Evolutionary conservation across 148 eudicot genomes (phyloP).

Genomic region (Drosera capensis): DNA sequence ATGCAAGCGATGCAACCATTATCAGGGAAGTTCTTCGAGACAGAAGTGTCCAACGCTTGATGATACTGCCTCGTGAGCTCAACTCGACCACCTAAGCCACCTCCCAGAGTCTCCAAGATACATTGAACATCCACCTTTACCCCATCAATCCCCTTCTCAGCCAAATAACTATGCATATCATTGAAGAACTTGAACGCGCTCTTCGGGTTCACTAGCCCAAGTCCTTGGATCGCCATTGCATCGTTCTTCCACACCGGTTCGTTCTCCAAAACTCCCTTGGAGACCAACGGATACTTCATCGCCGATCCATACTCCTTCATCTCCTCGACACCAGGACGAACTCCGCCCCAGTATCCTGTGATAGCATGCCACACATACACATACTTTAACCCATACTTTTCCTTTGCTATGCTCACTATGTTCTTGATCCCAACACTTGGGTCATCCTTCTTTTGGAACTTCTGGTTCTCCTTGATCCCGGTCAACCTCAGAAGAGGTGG

Average conservation of each 20-base stretch:
- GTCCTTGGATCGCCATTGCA: conserved; percentile 41
- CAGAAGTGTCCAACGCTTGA: conserved; percentile 74
- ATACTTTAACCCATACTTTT: conserved; percentile 49
- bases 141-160: conserved; percentile 68
- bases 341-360: conserved; percentile 88
- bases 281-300: conserved; percentile 39
- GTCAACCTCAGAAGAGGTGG: conserved; percentile 36
- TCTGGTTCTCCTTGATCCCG: conserved; percentile 56
- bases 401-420: conserved; percentile 47
- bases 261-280: conserved; percentile 51
- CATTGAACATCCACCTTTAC: conserved; percentile 85
- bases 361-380: conserved; percentile 95
- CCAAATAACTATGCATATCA: conserved; percentile 57
- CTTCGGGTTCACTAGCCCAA: conserved; percentile 62
- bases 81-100: conserved; percentile 66
- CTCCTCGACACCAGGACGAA: conserved; percentile 47
- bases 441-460: conserved; percentile 46
- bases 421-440: conserved; percentile 41
- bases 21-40: conserved; percentile 59
- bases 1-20: conserved; percentile 90
- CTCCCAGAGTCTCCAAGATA: conserved; percentile 68
- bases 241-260: conserved; percentile 65
- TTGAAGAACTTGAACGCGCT: conserved; percentile 56
- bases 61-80: conserved; percentile 63
- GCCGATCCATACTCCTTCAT: conserved; percentile 51